These are phyloP conservation scores for Penicillium decumbens DNA, from an alignment of 2,329 filamentous ascomycete genomes.

Conservation along the genomic window DNA sequence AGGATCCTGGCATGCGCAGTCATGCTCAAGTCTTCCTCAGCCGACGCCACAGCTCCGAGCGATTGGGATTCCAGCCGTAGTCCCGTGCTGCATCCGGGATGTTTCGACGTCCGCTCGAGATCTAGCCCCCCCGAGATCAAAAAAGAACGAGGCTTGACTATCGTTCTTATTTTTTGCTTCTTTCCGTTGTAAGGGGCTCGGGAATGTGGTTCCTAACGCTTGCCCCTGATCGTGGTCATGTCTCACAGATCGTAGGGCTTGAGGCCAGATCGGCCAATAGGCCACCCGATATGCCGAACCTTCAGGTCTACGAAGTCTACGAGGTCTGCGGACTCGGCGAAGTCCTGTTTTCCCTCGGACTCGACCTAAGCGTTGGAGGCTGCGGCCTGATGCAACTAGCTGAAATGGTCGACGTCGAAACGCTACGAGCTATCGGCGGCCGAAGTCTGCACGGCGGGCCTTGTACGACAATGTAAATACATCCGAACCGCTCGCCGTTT, in stretches of 20 bases:
- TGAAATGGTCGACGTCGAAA: slow-evolving; percentile 24
- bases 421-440: slow-evolving; percentile 1
- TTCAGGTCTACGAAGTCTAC: background rate
- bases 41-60: slow-evolving; percentile 18
- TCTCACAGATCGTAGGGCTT: slow-evolving; percentile 5
- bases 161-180: slow-evolving; percentile 1
- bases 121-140: background rate
- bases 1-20: slow-evolving; percentile 20
- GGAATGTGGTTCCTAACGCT: slow-evolving; percentile 17
- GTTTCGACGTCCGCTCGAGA: background rate
- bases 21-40: slow-evolving; percentile 16
- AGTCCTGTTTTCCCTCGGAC: background rate
- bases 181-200: slow-evolving; percentile 1
- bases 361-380: slow-evolving; percentile 10
- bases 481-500: slow-evolving; percentile 1
- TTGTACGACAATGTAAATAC: slow-evolving; percentile 5
- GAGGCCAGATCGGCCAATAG: slow-evolving; percentile 13
- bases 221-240: slow-evolving; percentile 9
- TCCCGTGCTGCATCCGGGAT: slow-evolving; percentile 1
- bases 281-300: background rate
- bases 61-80: slow-evolving; percentile 20
- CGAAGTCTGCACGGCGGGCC: background rate
- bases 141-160: background rate
- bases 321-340: too few species aligned
- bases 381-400: slow-evolving; percentile 21